A percentile compares a stretch with the other conserved stretches of the same genome.
Conservation (phyloP, 768 basidiomycete species). For the Tricholoma terreum region DNA sequence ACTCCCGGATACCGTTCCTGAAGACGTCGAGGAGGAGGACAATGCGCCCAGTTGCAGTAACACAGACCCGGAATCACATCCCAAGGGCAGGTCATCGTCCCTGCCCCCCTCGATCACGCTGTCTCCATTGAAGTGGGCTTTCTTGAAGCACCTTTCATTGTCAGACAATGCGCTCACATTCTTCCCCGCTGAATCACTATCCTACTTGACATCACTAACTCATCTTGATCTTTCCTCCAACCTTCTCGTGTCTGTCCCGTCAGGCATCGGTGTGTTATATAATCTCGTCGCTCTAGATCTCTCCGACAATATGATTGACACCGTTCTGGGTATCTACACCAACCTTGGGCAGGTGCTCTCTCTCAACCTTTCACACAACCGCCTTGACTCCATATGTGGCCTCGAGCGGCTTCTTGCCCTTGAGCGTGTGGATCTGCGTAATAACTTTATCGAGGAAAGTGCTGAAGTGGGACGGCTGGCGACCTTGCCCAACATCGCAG, state of each 20-base stretch:
- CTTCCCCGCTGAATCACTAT: constrained; percentile 64
- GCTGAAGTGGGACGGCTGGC: constrained; percentile 84
- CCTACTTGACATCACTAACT: constrained; percentile 68
- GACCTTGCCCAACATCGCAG: constrained; percentile 70
- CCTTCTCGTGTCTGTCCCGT: constrained; percentile 83
- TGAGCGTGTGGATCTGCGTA: constrained; percentile 79
- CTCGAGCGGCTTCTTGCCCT: constrained; percentile 85
- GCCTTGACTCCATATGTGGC: constrained; percentile 93
- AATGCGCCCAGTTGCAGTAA: constrained; percentile 1
- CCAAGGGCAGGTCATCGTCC: constrained; percentile 20
- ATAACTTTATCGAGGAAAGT: constrained; percentile 77
- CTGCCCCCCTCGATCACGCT: constrained; percentile 38
- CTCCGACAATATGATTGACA: constrained; percentile 97
- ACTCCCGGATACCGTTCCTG: constrained; percentile 57
- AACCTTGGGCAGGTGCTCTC: constrained; percentile 73
- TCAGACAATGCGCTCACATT: constrained; percentile 81
- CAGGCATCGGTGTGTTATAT: constrained; percentile 68
- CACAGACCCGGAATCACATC: constrained; percentile 11
- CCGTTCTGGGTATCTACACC: constrained; percentile 83
- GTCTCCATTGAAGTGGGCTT: constrained; percentile 67
- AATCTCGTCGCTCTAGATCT: constrained; percentile 90
- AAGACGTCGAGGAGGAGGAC: constrained; percentile 35
- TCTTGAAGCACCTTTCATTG: constrained; percentile 71
- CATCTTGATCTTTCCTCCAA: constrained; percentile 91
- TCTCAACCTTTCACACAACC: constrained; percentile 81